phyloP scores from a whole-genome alignment of 2,329 filamentous ascomycete genomes.

The Cercospora sp. region DNA sequence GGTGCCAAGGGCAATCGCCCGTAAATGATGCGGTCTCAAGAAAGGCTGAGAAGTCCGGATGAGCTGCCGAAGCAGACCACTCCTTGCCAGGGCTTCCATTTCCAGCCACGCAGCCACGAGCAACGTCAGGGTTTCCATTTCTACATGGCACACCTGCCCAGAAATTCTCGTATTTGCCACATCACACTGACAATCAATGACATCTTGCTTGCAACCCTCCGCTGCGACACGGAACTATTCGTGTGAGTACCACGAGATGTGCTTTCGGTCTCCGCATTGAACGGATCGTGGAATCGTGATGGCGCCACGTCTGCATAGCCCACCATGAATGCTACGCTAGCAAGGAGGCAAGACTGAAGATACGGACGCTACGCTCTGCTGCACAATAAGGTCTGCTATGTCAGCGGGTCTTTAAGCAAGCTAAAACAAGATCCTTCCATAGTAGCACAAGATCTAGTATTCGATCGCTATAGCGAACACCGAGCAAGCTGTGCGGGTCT shows the following conservation, averaged over 20 bases:
- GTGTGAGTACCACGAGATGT: neutral
- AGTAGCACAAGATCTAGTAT: neutral
- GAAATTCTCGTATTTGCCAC: neutral
- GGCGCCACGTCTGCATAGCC: neutral
- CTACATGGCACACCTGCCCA: neutral
- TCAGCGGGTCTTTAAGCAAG: neutral
- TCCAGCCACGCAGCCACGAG: neutral
- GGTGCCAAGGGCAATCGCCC: neutral
- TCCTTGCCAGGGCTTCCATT: neutral
- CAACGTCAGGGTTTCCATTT: neutral
- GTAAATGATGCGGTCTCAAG: neutral
- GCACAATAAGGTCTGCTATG: neutral
- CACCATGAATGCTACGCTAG: neutral
- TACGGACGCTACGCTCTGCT: neutral
- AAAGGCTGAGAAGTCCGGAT: neutral
- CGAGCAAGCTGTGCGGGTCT: neutral
- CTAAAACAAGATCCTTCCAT: neutral
- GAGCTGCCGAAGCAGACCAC: neutral
- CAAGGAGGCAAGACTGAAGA: neutral
- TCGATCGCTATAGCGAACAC: neutral
- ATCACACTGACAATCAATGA: constrained; percentile 1
- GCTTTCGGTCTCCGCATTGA: neutral
- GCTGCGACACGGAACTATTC: neutral
- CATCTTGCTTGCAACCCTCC: neutral
- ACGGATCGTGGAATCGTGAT: neutral